phyloP scores from a whole-genome alignment of 139 green algal species.

The Asterochloris erici region DNA sequence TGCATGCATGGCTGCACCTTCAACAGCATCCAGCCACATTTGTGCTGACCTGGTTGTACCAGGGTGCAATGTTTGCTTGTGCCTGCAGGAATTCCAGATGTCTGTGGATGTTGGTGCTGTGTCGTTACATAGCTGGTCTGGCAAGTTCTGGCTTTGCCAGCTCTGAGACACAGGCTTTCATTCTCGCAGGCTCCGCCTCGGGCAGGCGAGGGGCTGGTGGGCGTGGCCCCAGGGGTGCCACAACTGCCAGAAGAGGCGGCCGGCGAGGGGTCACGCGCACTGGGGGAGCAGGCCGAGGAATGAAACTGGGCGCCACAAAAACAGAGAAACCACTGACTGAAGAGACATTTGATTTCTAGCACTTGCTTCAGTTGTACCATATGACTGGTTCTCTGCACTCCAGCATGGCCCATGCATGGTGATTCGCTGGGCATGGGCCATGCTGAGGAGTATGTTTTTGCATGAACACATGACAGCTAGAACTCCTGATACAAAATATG shows the following conservation, averaged over 20 bases:
- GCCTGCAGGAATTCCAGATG: neutral
- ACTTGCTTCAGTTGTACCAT: no score
- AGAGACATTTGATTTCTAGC: constrained; percentile 2
- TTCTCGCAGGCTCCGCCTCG: neutral
- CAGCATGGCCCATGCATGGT: no score
- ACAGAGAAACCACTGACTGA: neutral
- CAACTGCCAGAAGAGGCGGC: neutral
- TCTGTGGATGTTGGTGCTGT: neutral
- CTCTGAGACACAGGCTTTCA: neutral
- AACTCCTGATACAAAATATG: neutral
- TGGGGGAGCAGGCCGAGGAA: neutral
- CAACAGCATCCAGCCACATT: neutral
- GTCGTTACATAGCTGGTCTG: neutral
- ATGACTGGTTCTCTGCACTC: no score
- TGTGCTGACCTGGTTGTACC: neutral
- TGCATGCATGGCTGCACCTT: neutral
- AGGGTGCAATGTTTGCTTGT: neutral
- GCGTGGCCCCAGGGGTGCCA: neutral
- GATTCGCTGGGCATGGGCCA: no score
- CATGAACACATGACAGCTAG: neutral
- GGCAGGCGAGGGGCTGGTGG: neutral
- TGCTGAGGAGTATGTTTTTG: no score
- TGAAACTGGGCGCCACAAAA: constrained; percentile 12
- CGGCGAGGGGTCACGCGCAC: neutral
- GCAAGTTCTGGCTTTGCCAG: neutral